Conservation (phyloP, 2,329 filamentous ascomycete genomes). For the Aspergillus sergii region DNA sequence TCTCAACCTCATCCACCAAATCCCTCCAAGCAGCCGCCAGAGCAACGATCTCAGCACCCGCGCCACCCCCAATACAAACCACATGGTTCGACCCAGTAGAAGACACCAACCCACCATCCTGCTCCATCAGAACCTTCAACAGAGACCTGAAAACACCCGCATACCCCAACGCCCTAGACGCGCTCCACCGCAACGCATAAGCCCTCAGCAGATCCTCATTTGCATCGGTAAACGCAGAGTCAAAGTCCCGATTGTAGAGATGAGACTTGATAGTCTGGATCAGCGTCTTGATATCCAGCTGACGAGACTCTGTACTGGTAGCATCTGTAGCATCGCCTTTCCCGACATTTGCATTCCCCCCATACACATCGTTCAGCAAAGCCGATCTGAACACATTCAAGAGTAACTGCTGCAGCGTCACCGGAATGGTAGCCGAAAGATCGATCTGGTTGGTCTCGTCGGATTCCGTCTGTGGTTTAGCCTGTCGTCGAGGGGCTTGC, state of each 20-base stretch:
- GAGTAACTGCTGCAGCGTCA: conserved; percentile 67
- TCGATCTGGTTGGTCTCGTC: conserved; percentile 17
- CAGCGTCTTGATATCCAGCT: conserved; percentile 48
- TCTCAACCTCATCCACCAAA: conserved; percentile 24
- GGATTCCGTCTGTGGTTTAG: conserved; percentile 5
- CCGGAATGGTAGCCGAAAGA: conserved; percentile 43
- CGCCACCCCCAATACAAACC: conserved; percentile 66
- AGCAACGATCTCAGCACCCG: conserved; percentile 68
- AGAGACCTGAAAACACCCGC: conserved; percentile 56
- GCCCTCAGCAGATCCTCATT: conserved; percentile 70
- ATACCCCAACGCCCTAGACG: conserved; percentile 81
- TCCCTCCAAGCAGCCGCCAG: conserved; percentile 57
- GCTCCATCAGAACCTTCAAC: conserved; percentile 26
- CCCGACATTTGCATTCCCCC: background rate
- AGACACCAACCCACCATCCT: background rate
- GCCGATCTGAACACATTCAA: conserved; percentile 72
- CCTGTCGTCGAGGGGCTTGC: conserved; percentile 8
- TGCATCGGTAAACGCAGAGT: conserved; percentile 68
- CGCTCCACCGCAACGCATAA: conserved; percentile 90
- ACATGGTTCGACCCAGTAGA: conserved; percentile 34
- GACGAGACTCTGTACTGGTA: background rate
- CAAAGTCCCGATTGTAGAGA: conserved; percentile 84
- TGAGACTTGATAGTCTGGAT: conserved; percentile 85
- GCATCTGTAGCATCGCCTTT: conserved; percentile 3
- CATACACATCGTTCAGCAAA: conserved; percentile 55